These are phyloP conservation scores for Haplosporangium gracile DNA, from an alignment of 192 early-diverging fungal species.

Conservation along the genomic window DNA sequence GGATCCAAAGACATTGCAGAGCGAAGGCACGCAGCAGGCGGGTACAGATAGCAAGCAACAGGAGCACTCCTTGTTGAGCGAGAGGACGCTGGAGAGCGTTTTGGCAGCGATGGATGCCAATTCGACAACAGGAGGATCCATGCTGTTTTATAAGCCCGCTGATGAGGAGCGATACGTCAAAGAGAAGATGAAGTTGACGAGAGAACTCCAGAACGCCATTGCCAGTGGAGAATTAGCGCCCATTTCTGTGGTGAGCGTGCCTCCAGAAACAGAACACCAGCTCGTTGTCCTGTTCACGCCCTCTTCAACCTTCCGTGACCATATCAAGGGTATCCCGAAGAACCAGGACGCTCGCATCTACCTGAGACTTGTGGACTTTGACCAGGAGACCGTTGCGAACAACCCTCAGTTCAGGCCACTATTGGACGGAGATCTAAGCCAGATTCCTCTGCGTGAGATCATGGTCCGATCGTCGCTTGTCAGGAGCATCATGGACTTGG, in stretches of 20 bases:
- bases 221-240: slow-evolving; percentile 78
- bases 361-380: slow-evolving; percentile 88
- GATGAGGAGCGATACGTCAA: slow-evolving; percentile 83
- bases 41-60: neutral
- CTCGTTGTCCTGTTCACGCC: slow-evolving; percentile 85
- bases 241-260: slow-evolving; percentile 69
- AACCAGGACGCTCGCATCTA: slow-evolving; percentile 90
- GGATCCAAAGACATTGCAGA: slow-evolving; percentile 18
- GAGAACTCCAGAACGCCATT: slow-evolving; percentile 81
- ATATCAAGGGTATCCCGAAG: slow-evolving; percentile 78
- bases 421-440: slow-evolving; percentile 63
- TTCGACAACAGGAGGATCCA: slow-evolving; percentile 65
- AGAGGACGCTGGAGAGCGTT: slow-evolving; percentile 67
- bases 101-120: slow-evolving; percentile 74
- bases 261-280: slow-evolving; percentile 72
- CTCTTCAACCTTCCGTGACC: slow-evolving; percentile 64
- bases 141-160: slow-evolving; percentile 75
- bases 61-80: slow-evolving; percentile 8
- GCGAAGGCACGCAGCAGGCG: neutral
- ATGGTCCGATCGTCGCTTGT: slow-evolving; percentile 89
- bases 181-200: slow-evolving; percentile 73
- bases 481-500: slow-evolving; percentile 90
- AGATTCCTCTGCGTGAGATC: slow-evolving; percentile 91
- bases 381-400: slow-evolving; percentile 74
- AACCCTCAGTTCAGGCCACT: slow-evolving; percentile 85